phyloP scores from a whole-genome alignment of 139 green algal genomes.

The Chlamydomonas sp. region DNA sequence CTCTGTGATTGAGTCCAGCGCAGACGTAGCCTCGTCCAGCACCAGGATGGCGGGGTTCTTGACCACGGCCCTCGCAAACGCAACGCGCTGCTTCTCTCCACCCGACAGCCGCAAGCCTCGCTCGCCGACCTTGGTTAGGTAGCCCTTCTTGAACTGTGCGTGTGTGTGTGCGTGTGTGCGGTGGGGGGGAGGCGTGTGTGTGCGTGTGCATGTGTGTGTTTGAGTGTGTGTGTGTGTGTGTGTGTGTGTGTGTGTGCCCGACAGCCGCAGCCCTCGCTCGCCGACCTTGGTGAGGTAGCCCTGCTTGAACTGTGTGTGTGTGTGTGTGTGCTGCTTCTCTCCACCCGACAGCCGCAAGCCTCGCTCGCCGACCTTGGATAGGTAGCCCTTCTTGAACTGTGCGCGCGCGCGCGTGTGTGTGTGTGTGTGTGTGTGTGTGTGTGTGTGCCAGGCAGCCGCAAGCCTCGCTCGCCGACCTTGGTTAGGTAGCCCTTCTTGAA shows the following conservation, averaged over 20 bases:
- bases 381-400: slow-evolving; percentile 54
- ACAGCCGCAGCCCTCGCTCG: no score
- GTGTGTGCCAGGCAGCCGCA: no score
- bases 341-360: slow-evolving; percentile 53
- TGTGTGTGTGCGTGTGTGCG: neutral
- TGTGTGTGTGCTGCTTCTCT: slow-evolving; percentile 60
- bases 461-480: no score
- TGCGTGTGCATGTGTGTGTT: neutral
- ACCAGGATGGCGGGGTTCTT: slow-evolving; percentile 42
- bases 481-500: no score
- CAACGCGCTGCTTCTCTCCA: slow-evolving; percentile 58
- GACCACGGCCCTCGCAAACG: slow-evolving; percentile 48
- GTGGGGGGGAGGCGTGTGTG: neutral
- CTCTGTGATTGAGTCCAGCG: slow-evolving; percentile 56
- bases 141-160: slow-evolving; percentile 45
- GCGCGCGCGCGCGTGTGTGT: neutral
- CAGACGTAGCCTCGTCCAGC: slow-evolving; percentile 40
- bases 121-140: slow-evolving; percentile 76
- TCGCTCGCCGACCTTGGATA: slow-evolving; percentile 74
- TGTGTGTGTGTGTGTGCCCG: neutral
- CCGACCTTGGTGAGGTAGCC: no score
- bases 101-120: slow-evolving; percentile 55
- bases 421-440: neutral
- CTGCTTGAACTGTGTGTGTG: no score
- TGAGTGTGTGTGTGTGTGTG: neutral